phyloP scores from a whole-genome alignment of 106 monocot species.

The Acorus calamus region DNA sequence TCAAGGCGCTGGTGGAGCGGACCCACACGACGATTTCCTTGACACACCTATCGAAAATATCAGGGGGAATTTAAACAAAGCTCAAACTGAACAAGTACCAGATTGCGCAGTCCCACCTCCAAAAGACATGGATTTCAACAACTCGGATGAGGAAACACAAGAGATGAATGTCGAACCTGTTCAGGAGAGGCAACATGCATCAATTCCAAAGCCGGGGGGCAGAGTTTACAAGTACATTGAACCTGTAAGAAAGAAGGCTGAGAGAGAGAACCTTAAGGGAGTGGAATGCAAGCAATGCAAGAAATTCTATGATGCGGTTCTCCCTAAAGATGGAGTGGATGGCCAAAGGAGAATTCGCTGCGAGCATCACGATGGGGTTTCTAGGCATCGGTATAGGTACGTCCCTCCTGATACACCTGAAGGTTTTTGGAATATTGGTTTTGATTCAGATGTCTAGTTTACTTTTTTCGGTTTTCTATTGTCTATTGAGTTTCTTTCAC shows the following conservation, averaged over 20 bases:
- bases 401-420: conserved; percentile 94
- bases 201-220: conserved; percentile 15
- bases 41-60: conserved; percentile 59
- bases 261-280: conserved; percentile 82
- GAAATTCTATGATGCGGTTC: conserved; percentile 93
- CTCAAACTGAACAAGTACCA: conserved; percentile 20
- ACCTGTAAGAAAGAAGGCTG: conserved; percentile 76
- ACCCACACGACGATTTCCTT: conserved; percentile 90
- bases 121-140: conserved; percentile 42
- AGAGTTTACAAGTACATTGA: conserved; percentile 66
- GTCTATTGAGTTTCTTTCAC: too few species aligned
- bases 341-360: conserved; percentile 24
- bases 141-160: conserved; percentile 54
- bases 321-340: conserved; percentile 25
- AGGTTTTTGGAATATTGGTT: conserved; percentile 99
- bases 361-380: conserved; percentile 90
- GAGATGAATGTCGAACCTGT: conserved; percentile 21
- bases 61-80: conserved; percentile 29
- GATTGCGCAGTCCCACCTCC: conserved; percentile 16
- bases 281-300: conserved; percentile 91
- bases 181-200: conserved; percentile 18
- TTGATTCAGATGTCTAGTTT: conserved; percentile 67
- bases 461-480: background rate
- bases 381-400: conserved; percentile 81
- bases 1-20: conserved; percentile 34